Evolutionary conservation across 345 rosid species (phyloP), one percentile per base, ranked within the genome.

Genomic region (Acer yangbiense): DNA sequence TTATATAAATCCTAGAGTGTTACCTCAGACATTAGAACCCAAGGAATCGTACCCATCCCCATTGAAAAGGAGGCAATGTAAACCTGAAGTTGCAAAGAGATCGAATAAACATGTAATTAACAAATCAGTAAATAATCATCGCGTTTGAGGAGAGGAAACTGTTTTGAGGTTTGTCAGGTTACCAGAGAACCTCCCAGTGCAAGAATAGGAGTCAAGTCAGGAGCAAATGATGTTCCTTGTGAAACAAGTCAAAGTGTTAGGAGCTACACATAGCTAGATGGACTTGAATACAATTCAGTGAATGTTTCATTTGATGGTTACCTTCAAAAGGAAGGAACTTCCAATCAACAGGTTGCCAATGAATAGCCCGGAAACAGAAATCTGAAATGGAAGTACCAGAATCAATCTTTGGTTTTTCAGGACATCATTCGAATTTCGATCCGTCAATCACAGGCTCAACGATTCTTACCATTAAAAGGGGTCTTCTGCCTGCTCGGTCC

Each of bases 401-500:
- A 29, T 43, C 10, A 43, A 43, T 35, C 39, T 35, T 35, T 4
- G 6, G 39, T 35, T 35, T 35, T 35, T 35, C 1, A 1, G 39
- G 39, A 35, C 39, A 35, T 35, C 39, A 35, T 35, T 35, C 39
- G 6, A 35, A 35, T 35, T 35, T 0, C 2, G 46, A 6, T 63
- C 0, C 9, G 12, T 46, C 65, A 4, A 25, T 16, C 32, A 50
- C 20, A 27, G 25, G 23, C 20, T 32, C 44, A 60, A 0, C 9
- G 20, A 52, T 46, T 57, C 62, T 7, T 61, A 87, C 92, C 72
- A 82, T 4, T 64, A 87, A 79, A 79, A 87, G 92, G 32, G 86
- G 90, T 65, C 85, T 79, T 79, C 92, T 82, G 29, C 92, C 87
- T 43, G 83, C 83, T 57, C 80, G 78, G 54, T 85, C 90, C 67